Percentiles rank a stretch among this genome's conserved stretches.
These are phyloP conservation scores for Fusarium pilosicola DNA, from an alignment of 2,329 filamentous ascomycete genomes.

Conservation along the genomic window DNA sequence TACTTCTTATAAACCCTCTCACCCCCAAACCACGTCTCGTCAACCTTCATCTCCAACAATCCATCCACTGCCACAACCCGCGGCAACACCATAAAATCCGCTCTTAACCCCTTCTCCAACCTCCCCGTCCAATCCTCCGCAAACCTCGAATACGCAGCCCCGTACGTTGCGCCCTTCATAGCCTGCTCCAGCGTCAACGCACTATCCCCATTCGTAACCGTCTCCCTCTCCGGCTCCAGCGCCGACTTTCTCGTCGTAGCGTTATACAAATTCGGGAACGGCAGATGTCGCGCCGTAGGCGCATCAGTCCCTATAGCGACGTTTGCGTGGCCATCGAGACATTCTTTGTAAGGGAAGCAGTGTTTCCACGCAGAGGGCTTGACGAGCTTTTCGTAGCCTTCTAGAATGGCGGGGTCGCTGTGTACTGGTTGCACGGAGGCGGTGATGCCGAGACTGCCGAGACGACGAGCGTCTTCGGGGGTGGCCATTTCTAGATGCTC, in stretches of 20 bases:
- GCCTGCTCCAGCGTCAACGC: conserved; percentile 64
- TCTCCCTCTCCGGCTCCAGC: conserved; percentile 55
- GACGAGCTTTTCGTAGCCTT: conserved; percentile 68
- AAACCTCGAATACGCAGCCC: conserved; percentile 68
- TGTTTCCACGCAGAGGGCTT: conserved; percentile 63
- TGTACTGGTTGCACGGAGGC: conserved; percentile 69
- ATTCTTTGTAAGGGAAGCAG: conserved; percentile 72
- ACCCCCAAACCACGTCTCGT: conserved; percentile 30
- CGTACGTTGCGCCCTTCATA: conserved; percentile 63
- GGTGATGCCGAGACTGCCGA: conserved; percentile 69
- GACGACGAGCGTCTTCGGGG: conserved; percentile 62
- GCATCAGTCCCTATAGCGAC: conserved; percentile 69
- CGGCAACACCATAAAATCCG: conserved; percentile 62
- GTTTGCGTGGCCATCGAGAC: conserved; percentile 62
- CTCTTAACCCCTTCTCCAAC: conserved; percentile 61
- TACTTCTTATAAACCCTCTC: background rate
- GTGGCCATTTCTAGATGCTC: conserved; percentile 72
- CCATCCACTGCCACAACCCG: background rate
- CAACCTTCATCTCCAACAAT: conserved; percentile 15
- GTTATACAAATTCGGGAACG: conserved; percentile 67
- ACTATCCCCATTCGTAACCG: conserved; percentile 63
- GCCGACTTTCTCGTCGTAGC: conserved; percentile 67
- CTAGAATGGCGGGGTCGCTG: conserved; percentile 68
- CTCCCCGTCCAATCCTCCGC: conserved; percentile 64
- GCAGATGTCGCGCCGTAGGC: conserved; percentile 66